Percentiles rank a stretch among this genome's conserved stretches.
Evolutionary conservation across 2,329 filamentous ascomycete genomes (phyloP).

Genomic region (Parastagonospora nodorum): DNA sequence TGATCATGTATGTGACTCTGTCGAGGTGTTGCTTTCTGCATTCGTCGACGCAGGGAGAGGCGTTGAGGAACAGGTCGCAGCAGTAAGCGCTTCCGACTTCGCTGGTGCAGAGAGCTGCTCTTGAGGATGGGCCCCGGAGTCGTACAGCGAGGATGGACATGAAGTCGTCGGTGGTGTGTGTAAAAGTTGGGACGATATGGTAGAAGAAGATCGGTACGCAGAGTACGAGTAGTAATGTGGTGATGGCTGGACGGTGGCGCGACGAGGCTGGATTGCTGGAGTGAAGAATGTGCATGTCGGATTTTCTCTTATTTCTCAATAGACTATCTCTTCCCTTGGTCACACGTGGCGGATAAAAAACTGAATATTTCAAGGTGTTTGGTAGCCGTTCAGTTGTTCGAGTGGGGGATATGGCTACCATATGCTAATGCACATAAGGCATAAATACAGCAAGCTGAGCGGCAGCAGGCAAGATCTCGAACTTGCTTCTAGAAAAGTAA

Average conservation of each 20-base stretch:
- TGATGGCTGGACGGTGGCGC: conserved; percentile 7
- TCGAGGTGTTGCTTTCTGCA: conserved; percentile 31
- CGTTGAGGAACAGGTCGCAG: conserved; percentile 30
- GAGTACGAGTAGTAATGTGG: conserved; percentile 16
- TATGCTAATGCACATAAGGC: conserved; percentile 8
- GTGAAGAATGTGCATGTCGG: neutral
- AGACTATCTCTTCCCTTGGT: neutral
- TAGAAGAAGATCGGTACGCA: conserved; percentile 26
- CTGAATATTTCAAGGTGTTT: neutral
- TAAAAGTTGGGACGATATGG: conserved; percentile 20
- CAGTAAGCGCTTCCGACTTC: conserved; percentile 29
- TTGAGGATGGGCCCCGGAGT: conserved; percentile 3
- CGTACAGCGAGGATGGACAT: conserved; percentile 2
- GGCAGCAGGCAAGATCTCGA: neutral
- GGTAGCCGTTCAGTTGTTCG: neutral
- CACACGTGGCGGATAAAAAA: neutral
- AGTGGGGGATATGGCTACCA: conserved; percentile 2
- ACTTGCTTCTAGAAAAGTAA: neutral
- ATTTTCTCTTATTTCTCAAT: neutral
- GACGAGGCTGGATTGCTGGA: neutral
- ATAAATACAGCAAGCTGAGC: conserved; percentile 10
- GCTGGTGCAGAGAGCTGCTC: conserved; percentile 22
- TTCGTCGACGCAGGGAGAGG: conserved; percentile 33
- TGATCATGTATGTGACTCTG: conserved; percentile 29
- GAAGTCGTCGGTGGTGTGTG: conserved; percentile 8